Evolutionary conservation across 371 early-diverging fungal genomes (phyloP).

Genomic region (Rhizopus stolonifer): DNA sequence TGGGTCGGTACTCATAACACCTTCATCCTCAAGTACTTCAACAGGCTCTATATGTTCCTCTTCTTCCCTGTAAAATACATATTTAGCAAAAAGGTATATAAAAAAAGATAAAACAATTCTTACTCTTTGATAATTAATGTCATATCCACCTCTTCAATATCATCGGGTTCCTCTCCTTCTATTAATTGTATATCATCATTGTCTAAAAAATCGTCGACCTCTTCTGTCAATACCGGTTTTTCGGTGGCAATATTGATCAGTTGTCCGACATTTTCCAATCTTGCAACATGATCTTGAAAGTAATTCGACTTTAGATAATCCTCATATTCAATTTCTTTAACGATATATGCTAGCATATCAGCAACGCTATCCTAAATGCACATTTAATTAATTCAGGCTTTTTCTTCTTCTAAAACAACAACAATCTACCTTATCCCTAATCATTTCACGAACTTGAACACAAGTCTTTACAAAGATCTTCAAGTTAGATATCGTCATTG

Average conservation of each 20-base stretch:
- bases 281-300: constrained; percentile 20
- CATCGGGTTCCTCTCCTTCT: neutral
- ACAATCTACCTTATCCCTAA: constrained; percentile 14
- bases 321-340: constrained; percentile 21
- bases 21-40: neutral
- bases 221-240: neutral
- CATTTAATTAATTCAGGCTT: no score
- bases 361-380: constrained; percentile 8
- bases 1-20: constrained; percentile 10
- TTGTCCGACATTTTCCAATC: constrained; percentile 40
- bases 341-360: constrained; percentile 24
- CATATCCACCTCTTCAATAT: neutral
- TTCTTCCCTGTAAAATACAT: neutral
- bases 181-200: neutral
- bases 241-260: constrained; percentile 27
- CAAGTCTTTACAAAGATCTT: constrained; percentile 9
- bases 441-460: constrained; percentile 6
- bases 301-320: constrained; percentile 22
- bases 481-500: constrained; percentile 1
- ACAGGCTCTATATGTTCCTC: neutral
- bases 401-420: neutral
- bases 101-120: neutral
- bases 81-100: neutral
- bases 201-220: neutral
- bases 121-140: neutral